These are phyloP conservation scores for Crataegus laevigata DNA, from an alignment of 306 rosid species.

Conservation along the genomic window DNA sequence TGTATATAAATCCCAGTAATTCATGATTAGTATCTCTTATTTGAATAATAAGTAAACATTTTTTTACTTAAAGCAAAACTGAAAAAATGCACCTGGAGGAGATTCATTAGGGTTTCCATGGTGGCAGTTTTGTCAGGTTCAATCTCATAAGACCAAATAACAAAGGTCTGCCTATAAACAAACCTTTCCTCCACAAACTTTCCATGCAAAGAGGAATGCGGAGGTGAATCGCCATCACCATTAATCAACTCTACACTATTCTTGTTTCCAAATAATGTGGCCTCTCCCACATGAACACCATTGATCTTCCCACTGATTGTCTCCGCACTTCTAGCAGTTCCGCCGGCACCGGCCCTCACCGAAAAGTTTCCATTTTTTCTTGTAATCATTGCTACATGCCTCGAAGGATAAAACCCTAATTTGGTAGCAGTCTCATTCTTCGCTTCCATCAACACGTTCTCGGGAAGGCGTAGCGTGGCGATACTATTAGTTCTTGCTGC, in stretches of 20 bases:
- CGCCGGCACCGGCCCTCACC: slow-evolving; percentile 12
- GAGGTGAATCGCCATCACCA: slow-evolving; percentile 28
- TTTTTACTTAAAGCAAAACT: neutral
- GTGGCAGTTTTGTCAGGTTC: slow-evolving; percentile 76
- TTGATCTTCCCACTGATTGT: slow-evolving; percentile 47
- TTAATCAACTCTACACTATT: neutral
- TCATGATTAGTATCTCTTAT: neutral
- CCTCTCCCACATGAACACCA: slow-evolving; percentile 35
- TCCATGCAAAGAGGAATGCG: slow-evolving; percentile 49
- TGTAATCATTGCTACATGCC: neutral
- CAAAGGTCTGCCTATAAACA: slow-evolving; percentile 57
- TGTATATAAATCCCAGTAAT: neutral
- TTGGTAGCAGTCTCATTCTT: slow-evolving; percentile 1
- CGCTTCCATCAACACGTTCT: slow-evolving; percentile 12
- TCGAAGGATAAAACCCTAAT: neutral
- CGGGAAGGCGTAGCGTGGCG: neutral
- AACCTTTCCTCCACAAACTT: slow-evolving; percentile 60
- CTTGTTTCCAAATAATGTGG: neutral
- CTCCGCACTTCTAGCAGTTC: slow-evolving; percentile 14
- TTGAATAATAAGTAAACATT: neutral
- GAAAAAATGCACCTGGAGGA: slow-evolving; percentile 48
- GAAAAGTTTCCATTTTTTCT: slow-evolving; percentile 7
- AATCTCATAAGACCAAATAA: slow-evolving; percentile 66
- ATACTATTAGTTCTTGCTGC: slow-evolving; percentile 18
- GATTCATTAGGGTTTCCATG: slow-evolving; percentile 76